Evolutionary conservation across 169 alveolate species (phyloP).

Genomic region (Babesia bigemina): DNA sequence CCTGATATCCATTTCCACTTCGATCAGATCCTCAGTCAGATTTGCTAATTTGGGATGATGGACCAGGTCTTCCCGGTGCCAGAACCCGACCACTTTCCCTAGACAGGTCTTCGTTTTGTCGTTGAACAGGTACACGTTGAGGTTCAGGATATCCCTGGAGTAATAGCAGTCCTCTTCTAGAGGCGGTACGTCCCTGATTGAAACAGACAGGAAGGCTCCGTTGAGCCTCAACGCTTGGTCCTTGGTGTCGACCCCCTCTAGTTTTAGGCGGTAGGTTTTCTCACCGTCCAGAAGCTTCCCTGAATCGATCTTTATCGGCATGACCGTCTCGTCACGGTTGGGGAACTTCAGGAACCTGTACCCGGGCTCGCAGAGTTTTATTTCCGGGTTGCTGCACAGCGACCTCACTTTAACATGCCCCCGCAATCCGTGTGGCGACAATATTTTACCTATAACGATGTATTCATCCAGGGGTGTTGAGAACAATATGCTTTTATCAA

Average conservation of each 20-base stretch:
- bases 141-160: conserved; percentile 41
- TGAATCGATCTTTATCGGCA: conserved; percentile 52
- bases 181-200: conserved; percentile 51
- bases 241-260: conserved; percentile 59
- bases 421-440: conserved; percentile 44
- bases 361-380: conserved; percentile 54
- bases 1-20: conserved; percentile 57
- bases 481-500: conserved; percentile 48
- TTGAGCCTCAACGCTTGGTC: conserved; percentile 55
- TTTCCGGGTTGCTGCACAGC: conserved; percentile 36
- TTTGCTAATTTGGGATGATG: conserved; percentile 26
- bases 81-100: conserved; percentile 58
- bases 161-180: conserved; percentile 62
- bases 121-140: conserved; percentile 46
- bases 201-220: conserved; percentile 53
- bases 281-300: conserved; percentile 42
- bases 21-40: conserved; percentile 56
- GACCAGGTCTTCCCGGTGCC: conserved; percentile 54
- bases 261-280: conserved; percentile 41
- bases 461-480: conserved; percentile 49
- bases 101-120: conserved; percentile 46
- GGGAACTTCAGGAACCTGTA: conserved; percentile 54
- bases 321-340: conserved; percentile 42
- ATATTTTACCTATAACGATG: conserved; percentile 48
- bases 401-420: conserved; percentile 62